These are phyloP conservation scores for Tolypocladium inflatum DNA, from an alignment of 2,329 filamentous ascomycete species.

Conservation along the genomic window DNA sequence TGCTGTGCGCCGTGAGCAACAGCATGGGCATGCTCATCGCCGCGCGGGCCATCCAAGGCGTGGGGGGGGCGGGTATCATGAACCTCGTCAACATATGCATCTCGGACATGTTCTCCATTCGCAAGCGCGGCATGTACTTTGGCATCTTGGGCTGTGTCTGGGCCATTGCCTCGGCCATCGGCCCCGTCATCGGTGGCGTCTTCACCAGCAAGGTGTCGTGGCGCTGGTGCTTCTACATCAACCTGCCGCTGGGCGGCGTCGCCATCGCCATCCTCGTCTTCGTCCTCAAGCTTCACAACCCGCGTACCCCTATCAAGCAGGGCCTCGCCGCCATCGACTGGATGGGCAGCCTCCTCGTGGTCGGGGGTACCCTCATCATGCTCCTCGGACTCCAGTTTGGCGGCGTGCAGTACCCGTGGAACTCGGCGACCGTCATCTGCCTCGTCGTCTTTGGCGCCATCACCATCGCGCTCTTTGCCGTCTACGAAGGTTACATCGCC, in stretches of 20 bases:
- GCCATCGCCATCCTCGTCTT: constrained; percentile 43
- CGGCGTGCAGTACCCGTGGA: constrained; percentile 67
- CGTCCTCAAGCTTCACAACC: constrained; percentile 59
- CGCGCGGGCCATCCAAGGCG: constrained; percentile 45
- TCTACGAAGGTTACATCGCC: constrained; percentile 66
- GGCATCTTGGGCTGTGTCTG: constrained; percentile 46
- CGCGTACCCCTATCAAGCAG: constrained; percentile 49
- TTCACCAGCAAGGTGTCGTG: constrained; percentile 56
- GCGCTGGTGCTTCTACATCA: constrained; percentile 64
- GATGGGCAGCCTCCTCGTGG: constrained; percentile 47
- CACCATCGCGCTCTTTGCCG: constrained; percentile 53
- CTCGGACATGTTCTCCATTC: constrained; percentile 44
- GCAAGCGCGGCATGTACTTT: constrained; percentile 42
- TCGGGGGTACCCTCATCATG: constrained; percentile 76
- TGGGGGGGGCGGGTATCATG: constrained; percentile 27
- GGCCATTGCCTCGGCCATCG: constrained; percentile 56
- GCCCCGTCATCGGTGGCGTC: constrained; percentile 58
- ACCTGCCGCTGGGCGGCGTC: constrained; percentile 39
- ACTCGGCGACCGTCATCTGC: constrained; percentile 64
- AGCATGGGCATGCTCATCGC: constrained; percentile 44
- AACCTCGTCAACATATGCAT: constrained; percentile 35
- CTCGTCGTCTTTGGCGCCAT: constrained; percentile 65
- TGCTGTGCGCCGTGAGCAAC: constrained; percentile 40
- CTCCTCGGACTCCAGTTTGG: constrained; percentile 81
- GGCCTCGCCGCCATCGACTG: constrained; percentile 57